Percentiles rank a stretch among this genome's conserved stretches.
Evolutionary conservation across 208 protist species (phyloP).

Genomic region (Naegleria lovaniensis): DNA sequence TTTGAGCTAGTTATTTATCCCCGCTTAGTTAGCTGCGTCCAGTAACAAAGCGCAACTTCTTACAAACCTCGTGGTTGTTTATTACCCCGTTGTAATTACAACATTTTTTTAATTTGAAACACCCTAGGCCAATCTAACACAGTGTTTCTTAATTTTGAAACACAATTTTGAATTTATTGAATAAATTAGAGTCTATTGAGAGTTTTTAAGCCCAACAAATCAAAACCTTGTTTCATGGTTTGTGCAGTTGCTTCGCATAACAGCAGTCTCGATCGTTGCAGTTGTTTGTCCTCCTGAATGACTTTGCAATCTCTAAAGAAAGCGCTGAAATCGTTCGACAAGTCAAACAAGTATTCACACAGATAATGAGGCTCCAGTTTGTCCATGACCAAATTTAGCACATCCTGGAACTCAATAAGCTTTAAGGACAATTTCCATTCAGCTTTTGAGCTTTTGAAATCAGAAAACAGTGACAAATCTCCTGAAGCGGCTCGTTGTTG

Average conservation of each 20-base stretch:
- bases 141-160: too few relatives aligned
- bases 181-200: conserved; percentile 60
- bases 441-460: background rate
- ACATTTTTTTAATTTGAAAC: too few relatives aligned
- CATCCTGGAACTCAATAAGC: background rate
- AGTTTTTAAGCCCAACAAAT: conserved; percentile 83
- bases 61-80: too few relatives aligned
- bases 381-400: conserved; percentile 41
- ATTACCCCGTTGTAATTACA: too few relatives aligned
- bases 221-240: conserved; percentile 74
- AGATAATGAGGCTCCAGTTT: conserved; percentile 84
- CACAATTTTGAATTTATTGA: too few relatives aligned
- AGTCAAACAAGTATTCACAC: conserved; percentile 89
- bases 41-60: too few relatives aligned
- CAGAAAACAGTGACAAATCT: background rate
- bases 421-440: conserved; percentile 9
- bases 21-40: too few relatives aligned
- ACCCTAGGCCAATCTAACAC: too few relatives aligned
- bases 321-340: conserved; percentile 81
- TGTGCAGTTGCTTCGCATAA: conserved; percentile 76
- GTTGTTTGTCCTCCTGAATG: conserved; percentile 65
- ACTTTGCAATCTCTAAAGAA: conserved; percentile 84
- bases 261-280: conserved; percentile 73
- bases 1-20: too few relatives aligned
- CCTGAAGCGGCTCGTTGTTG: background rate